These are phyloP conservation scores for Aplosporella prunicola DNA, from an alignment of 2,329 filamentous ascomycete species.

Conservation along the genomic window DNA sequence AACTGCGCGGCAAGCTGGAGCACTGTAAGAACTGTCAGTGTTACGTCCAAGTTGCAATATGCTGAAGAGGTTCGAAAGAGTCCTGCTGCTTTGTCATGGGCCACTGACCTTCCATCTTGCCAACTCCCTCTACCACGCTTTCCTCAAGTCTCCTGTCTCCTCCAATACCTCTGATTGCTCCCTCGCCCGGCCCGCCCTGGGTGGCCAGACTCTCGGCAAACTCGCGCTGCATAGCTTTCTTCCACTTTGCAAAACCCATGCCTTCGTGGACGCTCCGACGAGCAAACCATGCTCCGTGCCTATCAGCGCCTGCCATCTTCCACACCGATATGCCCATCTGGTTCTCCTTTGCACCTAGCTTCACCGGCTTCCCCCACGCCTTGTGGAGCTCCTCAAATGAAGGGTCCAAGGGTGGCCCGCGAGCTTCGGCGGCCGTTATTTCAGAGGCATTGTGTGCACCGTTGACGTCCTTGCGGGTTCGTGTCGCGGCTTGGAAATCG, in stretches of 20 bases:
- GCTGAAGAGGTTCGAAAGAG: not conserved
- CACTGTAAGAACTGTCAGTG: slow-evolving; percentile 40
- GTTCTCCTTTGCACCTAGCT: slow-evolving; percentile 62
- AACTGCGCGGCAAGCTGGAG: slow-evolving; percentile 85
- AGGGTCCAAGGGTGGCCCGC: slow-evolving; percentile 40
- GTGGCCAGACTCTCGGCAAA: slow-evolving; percentile 69
- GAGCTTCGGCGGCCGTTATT: slow-evolving; percentile 43
- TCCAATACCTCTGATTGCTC: slow-evolving; percentile 75
- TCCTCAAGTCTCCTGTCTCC: slow-evolving; percentile 67
- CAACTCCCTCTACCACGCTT: slow-evolving; percentile 47
- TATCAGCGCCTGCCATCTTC: slow-evolving; percentile 69
- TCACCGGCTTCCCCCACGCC: slow-evolving; percentile 78
- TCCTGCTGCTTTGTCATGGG: not conserved
- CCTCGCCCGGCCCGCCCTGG: slow-evolving; percentile 59
- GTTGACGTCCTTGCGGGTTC: slow-evolving; percentile 49
- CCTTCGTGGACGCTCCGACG: slow-evolving; percentile 73
- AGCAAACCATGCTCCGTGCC: slow-evolving; percentile 83
- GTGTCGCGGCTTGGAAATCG: slow-evolving; percentile 37
- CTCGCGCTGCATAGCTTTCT: slow-evolving; percentile 64
- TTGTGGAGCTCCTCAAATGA: slow-evolving; percentile 57
- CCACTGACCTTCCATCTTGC: slow-evolving; percentile 51
- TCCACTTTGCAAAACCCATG: slow-evolving; percentile 68
- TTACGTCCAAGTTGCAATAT: not conserved
- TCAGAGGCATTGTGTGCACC: slow-evolving; percentile 42
- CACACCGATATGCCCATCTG: slow-evolving; percentile 68